These are phyloP conservation scores for Fusarium sp. DNA, from an alignment of 2,329 filamentous ascomycete species.

Conservation along the genomic window DNA sequence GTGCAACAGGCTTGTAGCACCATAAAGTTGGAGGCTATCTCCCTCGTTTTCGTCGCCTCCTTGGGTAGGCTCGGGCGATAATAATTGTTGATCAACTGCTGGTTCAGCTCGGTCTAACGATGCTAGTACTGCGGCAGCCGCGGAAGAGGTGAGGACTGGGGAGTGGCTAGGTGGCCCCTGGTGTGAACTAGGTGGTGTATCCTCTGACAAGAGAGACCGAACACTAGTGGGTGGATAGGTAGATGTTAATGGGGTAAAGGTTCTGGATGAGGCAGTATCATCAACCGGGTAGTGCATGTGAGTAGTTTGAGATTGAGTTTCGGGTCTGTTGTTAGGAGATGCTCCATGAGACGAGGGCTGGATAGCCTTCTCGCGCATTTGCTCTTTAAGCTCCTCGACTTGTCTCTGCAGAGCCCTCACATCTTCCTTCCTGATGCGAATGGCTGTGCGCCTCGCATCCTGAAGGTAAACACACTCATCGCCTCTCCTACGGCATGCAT, in stretches of 20 bases:
- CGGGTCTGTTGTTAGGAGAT: not conserved
- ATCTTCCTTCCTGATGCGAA: constrained; percentile 9
- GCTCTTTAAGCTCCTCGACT: constrained; percentile 8
- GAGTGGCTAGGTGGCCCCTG: not conserved
- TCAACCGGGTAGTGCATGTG: not conserved
- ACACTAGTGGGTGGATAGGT: constrained; percentile 1
- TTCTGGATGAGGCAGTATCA: not conserved
- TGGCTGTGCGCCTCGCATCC: constrained; percentile 3
- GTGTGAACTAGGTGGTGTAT: constrained; percentile 1
- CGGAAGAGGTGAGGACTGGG: constrained; percentile 1
- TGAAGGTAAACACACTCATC: constrained; percentile 5
- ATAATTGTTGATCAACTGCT: not conserved
- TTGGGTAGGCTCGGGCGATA: constrained; percentile 2
- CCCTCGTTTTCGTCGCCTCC: constrained; percentile 1
- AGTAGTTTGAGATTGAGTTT: not conserved
- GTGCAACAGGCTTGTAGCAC: constrained; percentile 1
- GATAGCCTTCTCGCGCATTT: not conserved
- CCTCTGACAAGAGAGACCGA: not conserved
- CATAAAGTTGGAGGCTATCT: not conserved
- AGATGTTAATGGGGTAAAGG: not conserved
- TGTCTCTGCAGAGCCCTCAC: constrained; percentile 10
- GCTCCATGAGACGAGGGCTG: not conserved
- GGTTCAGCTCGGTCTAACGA: not conserved
- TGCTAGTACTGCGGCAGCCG: not conserved
- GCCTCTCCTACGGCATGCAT: not conserved